Conservation (phyloP, 2,329 filamentous ascomycete species). For the Fusarium citri region DNA sequence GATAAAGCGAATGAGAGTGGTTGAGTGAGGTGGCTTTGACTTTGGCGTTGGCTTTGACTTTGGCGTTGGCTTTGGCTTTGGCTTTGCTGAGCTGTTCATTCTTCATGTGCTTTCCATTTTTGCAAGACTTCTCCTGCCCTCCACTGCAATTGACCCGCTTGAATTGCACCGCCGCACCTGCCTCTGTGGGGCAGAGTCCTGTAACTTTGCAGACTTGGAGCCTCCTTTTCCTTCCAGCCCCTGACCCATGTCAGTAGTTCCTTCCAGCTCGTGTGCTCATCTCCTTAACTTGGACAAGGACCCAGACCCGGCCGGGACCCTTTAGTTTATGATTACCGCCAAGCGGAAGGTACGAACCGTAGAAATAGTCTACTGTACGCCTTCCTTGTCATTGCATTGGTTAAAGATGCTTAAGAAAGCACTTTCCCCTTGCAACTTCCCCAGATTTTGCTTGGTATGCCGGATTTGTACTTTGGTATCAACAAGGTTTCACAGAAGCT, state of each 20-base stretch:
- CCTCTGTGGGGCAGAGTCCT: slow-evolving; percentile 27
- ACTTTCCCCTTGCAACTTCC: slow-evolving; percentile 17
- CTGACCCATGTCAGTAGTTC: slow-evolving; percentile 7
- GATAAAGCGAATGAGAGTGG: slow-evolving; percentile 4
- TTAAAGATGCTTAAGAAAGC: background rate
- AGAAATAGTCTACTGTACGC: background rate
- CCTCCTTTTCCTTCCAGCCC: slow-evolving; percentile 26
- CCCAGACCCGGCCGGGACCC: background rate
- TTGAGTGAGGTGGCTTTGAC: slow-evolving; percentile 16
- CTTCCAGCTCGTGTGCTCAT: slow-evolving; percentile 20
- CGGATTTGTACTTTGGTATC: slow-evolving; percentile 6
- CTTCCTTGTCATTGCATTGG: slow-evolving; percentile 18
- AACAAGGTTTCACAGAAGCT: slow-evolving; percentile 15
- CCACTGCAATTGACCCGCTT: slow-evolving; percentile 18
- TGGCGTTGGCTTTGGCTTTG: background rate
- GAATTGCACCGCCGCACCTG: slow-evolving; percentile 23
- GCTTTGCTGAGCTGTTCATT: slow-evolving; percentile 35
- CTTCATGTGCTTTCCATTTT: slow-evolving; percentile 39
- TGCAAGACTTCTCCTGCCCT: slow-evolving; percentile 13
- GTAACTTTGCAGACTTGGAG: slow-evolving; percentile 33
- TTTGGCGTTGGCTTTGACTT: background rate
- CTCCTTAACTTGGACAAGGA: slow-evolving; percentile 5
- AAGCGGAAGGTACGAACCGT: slow-evolving; percentile 11
- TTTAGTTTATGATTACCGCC: background rate
- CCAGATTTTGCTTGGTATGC: slow-evolving; percentile 22